A percentile compares a stretch with the other conserved stretches of the same genome.
These are phyloP conservation scores for Xylaria sp. DNA, from an alignment of 495 filamentous ascomycete species.

Conservation along the genomic window DNA sequence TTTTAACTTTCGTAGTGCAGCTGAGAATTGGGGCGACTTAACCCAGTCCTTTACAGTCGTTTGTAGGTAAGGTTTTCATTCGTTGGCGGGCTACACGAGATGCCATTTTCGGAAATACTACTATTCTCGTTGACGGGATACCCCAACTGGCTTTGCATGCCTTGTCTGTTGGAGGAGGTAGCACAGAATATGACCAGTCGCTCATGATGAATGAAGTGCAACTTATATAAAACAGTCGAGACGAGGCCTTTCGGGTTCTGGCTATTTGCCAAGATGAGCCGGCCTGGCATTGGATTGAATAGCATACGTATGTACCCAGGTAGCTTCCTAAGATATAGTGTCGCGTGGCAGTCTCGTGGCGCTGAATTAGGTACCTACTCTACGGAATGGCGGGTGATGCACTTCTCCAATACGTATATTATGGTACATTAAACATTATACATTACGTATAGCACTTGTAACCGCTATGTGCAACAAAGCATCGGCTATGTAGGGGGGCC, in stretches of 20 bases:
- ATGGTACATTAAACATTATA: no score
- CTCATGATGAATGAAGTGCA: background rate
- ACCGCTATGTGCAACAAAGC: no score
- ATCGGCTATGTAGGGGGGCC: no score
- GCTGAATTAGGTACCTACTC: background rate
- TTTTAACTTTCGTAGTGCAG: background rate
- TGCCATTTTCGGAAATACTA: slow-evolving; percentile 14
- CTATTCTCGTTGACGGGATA: slow-evolving; percentile 6
- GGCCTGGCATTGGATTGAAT: background rate
- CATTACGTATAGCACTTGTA: slow-evolving; percentile 2
- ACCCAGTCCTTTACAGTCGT: background rate
- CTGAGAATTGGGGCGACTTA: background rate
- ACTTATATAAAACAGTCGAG: slow-evolving; percentile 12
- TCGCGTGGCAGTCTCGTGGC: background rate
- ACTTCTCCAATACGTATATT: background rate
- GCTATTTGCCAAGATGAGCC: background rate
- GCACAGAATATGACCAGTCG: background rate
- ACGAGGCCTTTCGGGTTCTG: slow-evolving; percentile 7
- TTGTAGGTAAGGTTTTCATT: background rate
- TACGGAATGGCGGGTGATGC: background rate
- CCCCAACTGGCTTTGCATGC: slow-evolving; percentile 20
- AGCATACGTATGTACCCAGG: no score
- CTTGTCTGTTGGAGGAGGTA: background rate
- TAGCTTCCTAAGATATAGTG: no score
- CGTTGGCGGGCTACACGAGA: slow-evolving; percentile 11